Conservation (phyloP, 2,329 filamentous ascomycete species). For the Fusarium haematococcum region DNA sequence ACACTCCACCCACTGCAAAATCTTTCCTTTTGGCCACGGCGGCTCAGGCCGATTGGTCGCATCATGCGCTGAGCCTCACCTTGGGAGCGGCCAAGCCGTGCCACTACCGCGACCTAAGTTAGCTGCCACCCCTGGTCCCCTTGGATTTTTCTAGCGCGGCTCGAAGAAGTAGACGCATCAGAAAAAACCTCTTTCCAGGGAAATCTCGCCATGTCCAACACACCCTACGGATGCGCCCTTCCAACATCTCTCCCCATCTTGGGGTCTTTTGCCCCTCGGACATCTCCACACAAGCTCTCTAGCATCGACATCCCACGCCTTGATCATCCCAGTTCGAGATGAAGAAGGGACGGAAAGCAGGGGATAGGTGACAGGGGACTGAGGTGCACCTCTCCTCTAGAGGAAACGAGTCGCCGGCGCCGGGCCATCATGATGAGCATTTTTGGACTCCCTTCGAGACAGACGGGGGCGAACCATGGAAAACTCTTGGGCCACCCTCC, state of each 20-base stretch:
- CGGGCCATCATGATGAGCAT: conserved; percentile 9
- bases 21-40: conserved; percentile 18
- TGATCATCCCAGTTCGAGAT: background rate
- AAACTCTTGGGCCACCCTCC: conserved; percentile 12
- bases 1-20: conserved; percentile 13
- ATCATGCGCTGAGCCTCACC: background rate
- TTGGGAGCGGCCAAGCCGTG: conserved; percentile 26
- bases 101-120: conserved; percentile 15
- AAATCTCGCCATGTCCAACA: conserved; percentile 33
- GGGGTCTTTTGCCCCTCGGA: background rate
- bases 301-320: background rate
- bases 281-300: conserved; percentile 1
- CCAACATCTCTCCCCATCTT: conserved; percentile 10
- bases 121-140: background rate
- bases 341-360: background rate
- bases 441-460: conserved; percentile 8
- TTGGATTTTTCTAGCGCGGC: conserved; percentile 16
- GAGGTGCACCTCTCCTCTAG: background rate
- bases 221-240: conserved; percentile 13
- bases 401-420: background rate
- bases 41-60: conserved; percentile 12
- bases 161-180: background rate
- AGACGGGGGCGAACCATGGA: conserved; percentile 23
- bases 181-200: conserved; percentile 13
- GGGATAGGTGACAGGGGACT: background rate